phyloP scores from a whole-genome alignment of 495 filamentous ascomycete species.

The Neurospora sp. region DNA sequence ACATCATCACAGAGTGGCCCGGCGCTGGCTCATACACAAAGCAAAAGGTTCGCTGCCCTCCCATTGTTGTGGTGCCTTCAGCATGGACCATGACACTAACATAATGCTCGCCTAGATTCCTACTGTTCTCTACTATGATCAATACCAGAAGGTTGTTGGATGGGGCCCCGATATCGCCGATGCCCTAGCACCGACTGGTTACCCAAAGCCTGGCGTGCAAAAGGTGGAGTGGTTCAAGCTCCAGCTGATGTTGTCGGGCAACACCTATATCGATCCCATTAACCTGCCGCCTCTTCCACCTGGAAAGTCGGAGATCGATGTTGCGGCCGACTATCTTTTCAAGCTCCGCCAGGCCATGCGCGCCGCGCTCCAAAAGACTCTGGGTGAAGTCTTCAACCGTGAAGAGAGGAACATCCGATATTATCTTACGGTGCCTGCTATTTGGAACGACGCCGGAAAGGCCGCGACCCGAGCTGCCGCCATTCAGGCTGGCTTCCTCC shows the following conservation, averaged over 20 bases:
- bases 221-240: slow-evolving; percentile 77
- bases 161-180: slow-evolving; percentile 72
- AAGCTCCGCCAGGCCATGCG: slow-evolving; percentile 67
- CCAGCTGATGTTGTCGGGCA: slow-evolving; percentile 67
- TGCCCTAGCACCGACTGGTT: slow-evolving; percentile 62
- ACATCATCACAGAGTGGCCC: slow-evolving; percentile 72
- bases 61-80: background rate
- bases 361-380: slow-evolving; percentile 62
- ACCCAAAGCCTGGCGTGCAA: slow-evolving; percentile 65
- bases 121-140: slow-evolving; percentile 66
- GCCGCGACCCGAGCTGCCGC: slow-evolving; percentile 61
- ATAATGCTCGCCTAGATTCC: slow-evolving; percentile 44
- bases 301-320: slow-evolving; percentile 69
- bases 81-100: background rate
- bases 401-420: slow-evolving; percentile 68
- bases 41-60: slow-evolving; percentile 47
- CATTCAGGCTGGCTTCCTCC: slow-evolving; percentile 64
- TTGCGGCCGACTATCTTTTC: slow-evolving; percentile 68
- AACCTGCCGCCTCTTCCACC: slow-evolving; percentile 66
- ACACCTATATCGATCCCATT: slow-evolving; percentile 72
- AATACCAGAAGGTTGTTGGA: slow-evolving; percentile 67
- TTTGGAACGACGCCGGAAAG: slow-evolving; percentile 71
- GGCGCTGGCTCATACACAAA: slow-evolving; percentile 67
- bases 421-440: slow-evolving; percentile 64
- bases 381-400: slow-evolving; percentile 66